Evolutionary conservation across 345 rosid genomes (phyloP).

Genomic region (Populus pruinosa): DNA sequence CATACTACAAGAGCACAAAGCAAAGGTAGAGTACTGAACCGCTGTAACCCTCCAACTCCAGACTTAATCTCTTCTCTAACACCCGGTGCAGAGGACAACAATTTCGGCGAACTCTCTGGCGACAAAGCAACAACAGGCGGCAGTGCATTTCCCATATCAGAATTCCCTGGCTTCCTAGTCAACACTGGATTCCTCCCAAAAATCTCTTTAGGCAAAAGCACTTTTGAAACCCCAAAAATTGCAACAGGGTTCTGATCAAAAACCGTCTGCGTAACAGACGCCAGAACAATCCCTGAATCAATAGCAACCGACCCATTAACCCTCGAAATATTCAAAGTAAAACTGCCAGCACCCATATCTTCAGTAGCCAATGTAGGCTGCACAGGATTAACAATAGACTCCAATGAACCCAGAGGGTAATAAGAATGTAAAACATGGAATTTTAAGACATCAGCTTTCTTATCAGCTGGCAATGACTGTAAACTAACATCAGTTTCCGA

Average conservation of each 20-base stretch:
- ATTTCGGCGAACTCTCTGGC: slow-evolving; percentile 49
- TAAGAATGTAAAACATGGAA: slow-evolving; percentile 89
- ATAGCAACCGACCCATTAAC: slow-evolving; percentile 78
- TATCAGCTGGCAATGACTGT: slow-evolving; percentile 71
- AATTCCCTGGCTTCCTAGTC: slow-evolving; percentile 33
- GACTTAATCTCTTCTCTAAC: slow-evolving; percentile 32
- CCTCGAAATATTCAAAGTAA: slow-evolving; percentile 76
- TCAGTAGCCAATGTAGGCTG: slow-evolving; percentile 93
- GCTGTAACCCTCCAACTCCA: slow-evolving; percentile 17
- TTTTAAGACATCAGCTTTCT: slow-evolving; percentile 61
- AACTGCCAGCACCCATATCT: slow-evolving; percentile 66
- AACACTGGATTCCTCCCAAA: slow-evolving; percentile 42
- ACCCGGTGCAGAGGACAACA: slow-evolving; percentile 54
- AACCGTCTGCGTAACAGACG: slow-evolving; percentile 79
- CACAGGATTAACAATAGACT: slow-evolving; percentile 83
- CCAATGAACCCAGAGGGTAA: slow-evolving; percentile 85
- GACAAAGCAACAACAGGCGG: slow-evolving; percentile 47
- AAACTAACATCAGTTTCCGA: slow-evolving; percentile 45
- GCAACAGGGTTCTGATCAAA: slow-evolving; percentile 84
- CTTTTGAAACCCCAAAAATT: slow-evolving; percentile 82
- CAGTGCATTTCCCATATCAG: slow-evolving; percentile 26
- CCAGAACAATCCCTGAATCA: slow-evolving; percentile 70
- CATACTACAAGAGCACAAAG: slow-evolving; percentile 58
- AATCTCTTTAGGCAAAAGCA: slow-evolving; percentile 70
- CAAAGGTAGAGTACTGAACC: slow-evolving; percentile 17